phyloP scores from a whole-genome alignment of 805 yeast species.

The Monosporozyma unispora region DNA sequence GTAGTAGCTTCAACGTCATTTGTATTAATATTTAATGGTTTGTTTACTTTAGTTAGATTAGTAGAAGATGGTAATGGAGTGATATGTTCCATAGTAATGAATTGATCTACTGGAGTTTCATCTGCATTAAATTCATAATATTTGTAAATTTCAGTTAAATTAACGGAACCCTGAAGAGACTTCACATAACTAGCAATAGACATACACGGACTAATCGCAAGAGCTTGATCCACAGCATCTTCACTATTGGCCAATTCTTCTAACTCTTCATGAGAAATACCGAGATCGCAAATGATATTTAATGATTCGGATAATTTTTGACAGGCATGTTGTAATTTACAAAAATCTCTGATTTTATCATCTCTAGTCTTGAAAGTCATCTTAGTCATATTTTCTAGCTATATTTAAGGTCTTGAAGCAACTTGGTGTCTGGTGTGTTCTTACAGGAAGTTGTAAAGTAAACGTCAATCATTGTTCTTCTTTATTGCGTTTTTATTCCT shows the following conservation, averaged over 20 bases:
- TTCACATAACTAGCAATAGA: conserved; percentile 8
- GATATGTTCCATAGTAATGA: conserved; percentile 9
- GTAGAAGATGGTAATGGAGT: background rate
- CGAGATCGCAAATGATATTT: conserved; percentile 5
- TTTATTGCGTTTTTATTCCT: too few species aligned
- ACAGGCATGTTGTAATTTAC: conserved; percentile 6
- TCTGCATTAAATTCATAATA: conserved; percentile 7
- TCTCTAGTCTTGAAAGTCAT: background rate
- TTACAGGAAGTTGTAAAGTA: too few species aligned
- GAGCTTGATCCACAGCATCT: conserved; percentile 5
- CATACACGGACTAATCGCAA: conserved; percentile 9
- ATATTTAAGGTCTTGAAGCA: too few species aligned
- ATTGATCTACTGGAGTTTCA: conserved; percentile 4
- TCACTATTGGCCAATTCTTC: conserved; percentile 1
- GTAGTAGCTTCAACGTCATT: background rate
- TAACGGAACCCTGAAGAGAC: background rate
- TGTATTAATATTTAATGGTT: background rate
- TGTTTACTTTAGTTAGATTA: too few species aligned
- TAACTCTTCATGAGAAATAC: conserved; percentile 1
- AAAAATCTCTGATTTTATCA: conserved; percentile 1
- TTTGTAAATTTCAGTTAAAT: conserved; percentile 4
- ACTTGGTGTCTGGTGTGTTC: too few species aligned
- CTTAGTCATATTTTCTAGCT: background rate
- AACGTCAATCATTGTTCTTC: too few species aligned
- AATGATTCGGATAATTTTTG: conserved; percentile 7